These are phyloP conservation scores for Fistulinella cinereoalba DNA, from an alignment of 1,284 basidiomycete genomes.

Conservation along the genomic window DNA sequence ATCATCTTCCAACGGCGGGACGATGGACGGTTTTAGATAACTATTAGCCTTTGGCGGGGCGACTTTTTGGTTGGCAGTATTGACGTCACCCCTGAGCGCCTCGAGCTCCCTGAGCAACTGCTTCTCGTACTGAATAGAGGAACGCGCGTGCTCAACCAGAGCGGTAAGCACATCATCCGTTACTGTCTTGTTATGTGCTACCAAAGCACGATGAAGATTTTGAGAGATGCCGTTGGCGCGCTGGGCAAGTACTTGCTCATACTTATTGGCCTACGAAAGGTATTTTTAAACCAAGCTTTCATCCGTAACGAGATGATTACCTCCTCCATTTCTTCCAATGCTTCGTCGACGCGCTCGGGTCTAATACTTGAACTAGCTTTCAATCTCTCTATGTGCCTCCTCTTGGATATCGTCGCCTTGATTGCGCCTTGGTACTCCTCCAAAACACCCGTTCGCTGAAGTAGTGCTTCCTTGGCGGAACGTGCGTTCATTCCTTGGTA, in stretches of 20 bases:
- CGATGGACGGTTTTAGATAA: constrained; percentile 55
- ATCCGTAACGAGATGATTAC: constrained; percentile 39
- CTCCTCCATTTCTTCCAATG: constrained; percentile 91
- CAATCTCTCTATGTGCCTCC: constrained; percentile 84
- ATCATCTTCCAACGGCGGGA: constrained; percentile 66
- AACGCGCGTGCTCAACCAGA: constrained; percentile 86
- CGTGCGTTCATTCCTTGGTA: constrained; percentile 95
- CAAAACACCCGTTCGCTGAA: constrained; percentile 81
- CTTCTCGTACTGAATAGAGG: constrained; percentile 86
- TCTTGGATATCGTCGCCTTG: constrained; percentile 88
- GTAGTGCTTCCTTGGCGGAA: constrained; percentile 88
- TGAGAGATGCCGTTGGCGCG: constrained; percentile 88
- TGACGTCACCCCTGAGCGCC: constrained; percentile 74
- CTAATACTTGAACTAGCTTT: constrained; percentile 87
- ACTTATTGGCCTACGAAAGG: constrained; percentile 69
- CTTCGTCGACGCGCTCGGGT: constrained; percentile 86
- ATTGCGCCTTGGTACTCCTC: constrained; percentile 92
- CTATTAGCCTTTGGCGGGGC: constrained; percentile 44
- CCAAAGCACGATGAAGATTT: constrained; percentile 82
- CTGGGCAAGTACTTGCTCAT: constrained; percentile 77
- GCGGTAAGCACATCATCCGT: constrained; percentile 87
- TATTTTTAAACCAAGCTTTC: constrained; percentile 7
- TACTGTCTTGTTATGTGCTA: constrained; percentile 78
- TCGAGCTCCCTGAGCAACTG: constrained; percentile 86
- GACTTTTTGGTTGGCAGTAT: constrained; percentile 60